Evolutionary conservation across 768 basidiomycete species (phyloP).

Genomic region (Agrocybe pediades): DNA sequence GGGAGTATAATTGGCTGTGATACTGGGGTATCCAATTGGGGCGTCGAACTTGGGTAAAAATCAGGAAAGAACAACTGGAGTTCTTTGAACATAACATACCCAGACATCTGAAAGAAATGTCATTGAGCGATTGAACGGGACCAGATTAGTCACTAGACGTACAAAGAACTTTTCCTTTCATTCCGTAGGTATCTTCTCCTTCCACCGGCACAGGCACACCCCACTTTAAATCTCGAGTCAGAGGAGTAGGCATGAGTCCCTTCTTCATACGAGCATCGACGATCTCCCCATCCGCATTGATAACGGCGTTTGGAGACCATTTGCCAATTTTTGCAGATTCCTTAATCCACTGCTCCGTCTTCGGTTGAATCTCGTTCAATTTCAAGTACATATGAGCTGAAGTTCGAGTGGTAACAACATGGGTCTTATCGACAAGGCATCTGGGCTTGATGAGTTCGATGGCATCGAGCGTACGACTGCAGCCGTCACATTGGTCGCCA

Average conservation of each 20-base stretch:
- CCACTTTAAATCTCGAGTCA: conserved; percentile 95
- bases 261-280: conserved; percentile 86
- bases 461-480: conserved; percentile 89
- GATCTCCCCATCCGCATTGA: conserved; percentile 85
- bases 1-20: conserved; percentile 91
- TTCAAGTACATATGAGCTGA: conserved; percentile 93
- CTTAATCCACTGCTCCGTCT: conserved; percentile 87
- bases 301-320: conserved; percentile 93
- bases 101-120: conserved; percentile 71
- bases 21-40: conserved; percentile 95
- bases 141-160: conserved; percentile 33
- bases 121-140: conserved; percentile 5
- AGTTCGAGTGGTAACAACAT: conserved; percentile 71
- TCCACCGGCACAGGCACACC: conserved; percentile 91
- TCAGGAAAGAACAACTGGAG: conserved; percentile 11
- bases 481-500: conserved; percentile 97
- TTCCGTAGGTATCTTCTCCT: conserved; percentile 75
- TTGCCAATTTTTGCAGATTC: conserved; percentile 76
- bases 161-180: conserved; percentile 97
- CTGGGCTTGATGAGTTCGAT: conserved; percentile 94
- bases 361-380: conserved; percentile 80
- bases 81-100: conserved; percentile 51
- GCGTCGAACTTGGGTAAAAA: conserved; percentile 80
- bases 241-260: conserved; percentile 85
- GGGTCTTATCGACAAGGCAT: conserved; percentile 83